These are phyloP conservation scores for Ophiocordyceps polyrhachis-furcata DNA, from an alignment of 2,329 filamentous ascomycete genomes.

Conservation along the genomic window DNA sequence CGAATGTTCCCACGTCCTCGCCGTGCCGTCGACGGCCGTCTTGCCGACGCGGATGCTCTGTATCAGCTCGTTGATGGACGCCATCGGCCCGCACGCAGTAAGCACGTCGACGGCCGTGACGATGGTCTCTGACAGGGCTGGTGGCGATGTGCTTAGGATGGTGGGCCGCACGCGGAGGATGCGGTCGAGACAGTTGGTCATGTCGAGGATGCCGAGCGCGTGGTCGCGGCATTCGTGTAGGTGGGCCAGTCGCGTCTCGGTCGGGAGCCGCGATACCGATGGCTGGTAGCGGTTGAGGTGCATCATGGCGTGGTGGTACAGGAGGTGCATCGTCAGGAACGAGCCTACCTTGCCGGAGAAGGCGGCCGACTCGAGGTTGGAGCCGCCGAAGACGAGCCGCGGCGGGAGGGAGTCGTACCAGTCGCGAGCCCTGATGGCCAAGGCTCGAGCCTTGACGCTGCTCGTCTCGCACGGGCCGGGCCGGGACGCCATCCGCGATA, in stretches of 20 bases:
- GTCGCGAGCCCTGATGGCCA: constrained; percentile 30
- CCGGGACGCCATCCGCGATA: constrained; percentile 22
- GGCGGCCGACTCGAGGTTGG: constrained; percentile 38
- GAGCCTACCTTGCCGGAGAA: constrained; percentile 33
- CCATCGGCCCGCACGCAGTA: constrained; percentile 36
- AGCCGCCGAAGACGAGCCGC: constrained; percentile 31
- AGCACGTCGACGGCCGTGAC: constrained; percentile 48
- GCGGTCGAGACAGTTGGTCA: constrained; percentile 22
- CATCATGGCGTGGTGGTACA: constrained; percentile 46
- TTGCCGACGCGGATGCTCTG: constrained; percentile 33
- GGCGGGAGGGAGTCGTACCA: constrained; percentile 40
- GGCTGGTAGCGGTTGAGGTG: constrained; percentile 44
- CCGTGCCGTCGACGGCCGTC: constrained; percentile 34
- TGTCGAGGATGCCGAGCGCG: constrained; percentile 30
- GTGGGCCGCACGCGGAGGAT: constrained; percentile 14
- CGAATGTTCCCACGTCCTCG: constrained; percentile 40
- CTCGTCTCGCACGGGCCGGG: constrained; percentile 10
- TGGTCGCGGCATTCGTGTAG: constrained; percentile 30
- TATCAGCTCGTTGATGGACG: constrained; percentile 31
- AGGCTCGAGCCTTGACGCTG: constrained; percentile 21
- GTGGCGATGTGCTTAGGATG: constrained; percentile 28
- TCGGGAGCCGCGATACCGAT: constrained; percentile 17
- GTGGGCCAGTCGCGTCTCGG: constrained; percentile 23
- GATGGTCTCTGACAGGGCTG: constrained; percentile 42
- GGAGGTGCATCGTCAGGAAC: constrained; percentile 44